Evolutionary conservation across 345 rosid species (phyloP).

Genomic region (Eucalyptus guilfoylei): DNA sequence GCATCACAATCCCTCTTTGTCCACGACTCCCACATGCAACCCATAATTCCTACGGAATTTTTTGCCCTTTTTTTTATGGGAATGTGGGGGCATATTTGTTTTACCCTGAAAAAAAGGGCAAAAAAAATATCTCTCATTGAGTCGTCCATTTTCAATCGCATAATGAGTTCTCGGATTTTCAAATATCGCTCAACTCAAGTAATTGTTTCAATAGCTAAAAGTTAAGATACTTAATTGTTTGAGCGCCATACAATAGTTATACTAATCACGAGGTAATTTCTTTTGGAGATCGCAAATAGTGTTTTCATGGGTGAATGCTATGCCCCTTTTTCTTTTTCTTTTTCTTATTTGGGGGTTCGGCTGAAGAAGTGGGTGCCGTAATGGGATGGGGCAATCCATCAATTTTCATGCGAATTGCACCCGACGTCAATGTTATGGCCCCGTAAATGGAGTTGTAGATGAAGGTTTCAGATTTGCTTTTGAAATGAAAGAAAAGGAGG

Average conservation of each 20-base stretch:
- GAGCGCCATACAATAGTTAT: background rate
- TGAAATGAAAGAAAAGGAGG: background rate
- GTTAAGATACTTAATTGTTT: too few species aligned
- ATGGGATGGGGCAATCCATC: background rate
- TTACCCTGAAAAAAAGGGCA: background rate
- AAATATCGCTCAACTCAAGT: background rate
- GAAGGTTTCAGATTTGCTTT: background rate
- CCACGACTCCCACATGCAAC: background rate
- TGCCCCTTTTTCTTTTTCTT: too few species aligned
- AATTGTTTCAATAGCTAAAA: too few species aligned
- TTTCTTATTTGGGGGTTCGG: background rate
- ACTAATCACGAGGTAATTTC: background rate
- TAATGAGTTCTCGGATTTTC: background rate
- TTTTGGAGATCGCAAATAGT: too few species aligned
- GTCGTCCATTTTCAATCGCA: background rate
- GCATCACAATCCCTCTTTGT: background rate
- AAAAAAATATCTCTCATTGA: too few species aligned
- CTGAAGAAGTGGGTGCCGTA: background rate
- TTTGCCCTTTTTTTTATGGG: background rate
- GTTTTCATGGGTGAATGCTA: background rate
- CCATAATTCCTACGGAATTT: background rate
- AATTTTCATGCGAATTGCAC: background rate
- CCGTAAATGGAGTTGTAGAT: background rate
- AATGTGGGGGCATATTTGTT: background rate
- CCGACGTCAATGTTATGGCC: background rate